Evolutionary conservation across 1,284 basidiomycete genomes (phyloP).

Genomic region (Paramarasmius palmivorus): DNA sequence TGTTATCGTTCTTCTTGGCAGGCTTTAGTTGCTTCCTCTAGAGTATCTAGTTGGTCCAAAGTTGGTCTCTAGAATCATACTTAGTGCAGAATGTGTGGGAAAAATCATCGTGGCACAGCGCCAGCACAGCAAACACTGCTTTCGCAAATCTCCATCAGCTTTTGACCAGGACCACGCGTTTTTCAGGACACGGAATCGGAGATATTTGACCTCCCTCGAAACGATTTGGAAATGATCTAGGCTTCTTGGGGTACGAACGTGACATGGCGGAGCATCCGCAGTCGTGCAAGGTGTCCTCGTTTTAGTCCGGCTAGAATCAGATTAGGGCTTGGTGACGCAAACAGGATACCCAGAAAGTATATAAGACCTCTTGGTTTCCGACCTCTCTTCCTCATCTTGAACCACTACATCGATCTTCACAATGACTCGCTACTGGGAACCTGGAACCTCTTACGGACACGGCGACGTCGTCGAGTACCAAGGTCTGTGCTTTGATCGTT

Average conservation of each 20-base stretch:
- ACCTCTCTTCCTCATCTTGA: background rate
- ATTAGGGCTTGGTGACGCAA: background rate
- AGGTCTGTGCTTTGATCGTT: conserved; percentile 34
- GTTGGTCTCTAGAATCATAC: no score
- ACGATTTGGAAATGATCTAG: background rate
- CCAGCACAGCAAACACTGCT: background rate
- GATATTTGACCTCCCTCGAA: background rate
- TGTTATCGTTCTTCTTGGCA: no score
- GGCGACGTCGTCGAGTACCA: conserved; percentile 60
- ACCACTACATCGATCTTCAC: conserved; percentile 8
- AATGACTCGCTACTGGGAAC: conserved; percentile 60
- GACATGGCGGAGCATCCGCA: background rate
- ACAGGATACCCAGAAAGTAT: background rate
- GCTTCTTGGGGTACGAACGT: background rate
- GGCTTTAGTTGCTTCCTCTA: no score
- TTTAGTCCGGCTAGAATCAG: background rate
- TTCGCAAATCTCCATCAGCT: background rate
- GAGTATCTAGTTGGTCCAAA: no score
- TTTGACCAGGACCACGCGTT: background rate
- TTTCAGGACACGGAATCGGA: background rate
- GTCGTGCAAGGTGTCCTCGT: no score
- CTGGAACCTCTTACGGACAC: conserved; percentile 58
- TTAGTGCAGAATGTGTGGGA: no score
- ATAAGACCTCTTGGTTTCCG: background rate
- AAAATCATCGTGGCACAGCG: background rate